Evolutionary conservation across 108 stramenopile genomes (phyloP).

Genomic region (Cyclostephanos invisitatus): DNA sequence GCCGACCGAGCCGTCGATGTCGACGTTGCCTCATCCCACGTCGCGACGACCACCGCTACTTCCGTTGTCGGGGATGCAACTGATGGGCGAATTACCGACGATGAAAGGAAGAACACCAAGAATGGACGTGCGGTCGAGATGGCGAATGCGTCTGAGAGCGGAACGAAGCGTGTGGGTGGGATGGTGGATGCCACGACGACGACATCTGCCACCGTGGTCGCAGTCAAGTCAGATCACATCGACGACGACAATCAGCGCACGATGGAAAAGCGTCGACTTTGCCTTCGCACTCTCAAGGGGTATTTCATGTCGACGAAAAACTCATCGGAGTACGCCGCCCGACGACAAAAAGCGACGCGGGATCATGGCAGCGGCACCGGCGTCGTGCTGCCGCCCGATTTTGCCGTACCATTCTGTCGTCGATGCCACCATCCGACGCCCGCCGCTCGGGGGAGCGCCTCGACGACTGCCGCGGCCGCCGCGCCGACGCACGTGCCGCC

Average conservation of each 20-base stretch:
- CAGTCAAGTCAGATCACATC: neutral
- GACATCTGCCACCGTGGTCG: neutral
- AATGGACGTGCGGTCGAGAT: neutral
- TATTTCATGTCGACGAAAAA: slow-evolving; percentile 50
- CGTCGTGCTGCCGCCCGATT: neutral
- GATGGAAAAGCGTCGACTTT: neutral
- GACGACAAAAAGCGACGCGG: neutral
- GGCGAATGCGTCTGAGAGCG: neutral
- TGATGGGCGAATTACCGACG: neutral
- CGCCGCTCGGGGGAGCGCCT: neutral
- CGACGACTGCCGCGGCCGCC: neutral
- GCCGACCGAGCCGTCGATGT: neutral
- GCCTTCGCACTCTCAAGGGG: slow-evolving; percentile 31
- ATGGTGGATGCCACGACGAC: neutral
- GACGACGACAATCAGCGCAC: neutral
- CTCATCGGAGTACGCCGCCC: slow-evolving; percentile 33
- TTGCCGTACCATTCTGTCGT: slow-evolving; percentile 34
- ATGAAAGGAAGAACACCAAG: neutral
- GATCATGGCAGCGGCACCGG: neutral
- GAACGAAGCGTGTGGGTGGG: neutral
- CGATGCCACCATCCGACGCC: slow-evolving; percentile 19
- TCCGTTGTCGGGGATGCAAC: neutral
- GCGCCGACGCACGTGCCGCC: slow-evolving; percentile 7
- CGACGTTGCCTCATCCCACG: neutral
- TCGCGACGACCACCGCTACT: neutral